phyloP scores from a whole-genome alignment of 345 rosid genomes.

The Psidium guajava region DNA sequence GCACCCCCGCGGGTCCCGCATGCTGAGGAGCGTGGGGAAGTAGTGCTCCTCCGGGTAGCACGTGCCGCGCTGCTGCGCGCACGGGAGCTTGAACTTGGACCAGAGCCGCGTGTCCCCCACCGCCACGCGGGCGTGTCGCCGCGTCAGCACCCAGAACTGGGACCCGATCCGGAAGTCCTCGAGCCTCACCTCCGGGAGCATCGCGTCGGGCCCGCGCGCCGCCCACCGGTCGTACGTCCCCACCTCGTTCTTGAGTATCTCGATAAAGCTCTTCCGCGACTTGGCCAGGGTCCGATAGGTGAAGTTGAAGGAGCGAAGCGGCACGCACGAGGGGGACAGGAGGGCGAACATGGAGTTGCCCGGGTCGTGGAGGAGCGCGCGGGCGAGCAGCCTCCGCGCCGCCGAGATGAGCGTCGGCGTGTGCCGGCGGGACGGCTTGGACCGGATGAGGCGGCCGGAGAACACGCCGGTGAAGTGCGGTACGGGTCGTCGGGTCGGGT shows the following conservation, averaged over 20 bases:
- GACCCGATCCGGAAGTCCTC: slow-evolving; percentile 77
- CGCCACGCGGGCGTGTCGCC: slow-evolving; percentile 56
- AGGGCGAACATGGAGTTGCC: slow-evolving; percentile 56
- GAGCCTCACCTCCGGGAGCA: slow-evolving; percentile 61
- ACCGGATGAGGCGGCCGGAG: slow-evolving; percentile 34
- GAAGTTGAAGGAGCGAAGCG: slow-evolving; percentile 55
- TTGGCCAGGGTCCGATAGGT: slow-evolving; percentile 21
- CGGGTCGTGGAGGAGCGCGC: slow-evolving; percentile 56
- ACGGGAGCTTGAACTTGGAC: slow-evolving; percentile 51
- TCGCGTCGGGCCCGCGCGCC: slow-evolving; percentile 59
- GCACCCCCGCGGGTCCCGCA: slow-evolving; percentile 45
- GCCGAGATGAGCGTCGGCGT: slow-evolving; percentile 62
- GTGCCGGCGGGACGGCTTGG: slow-evolving; percentile 33
- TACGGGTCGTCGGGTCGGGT: slow-evolving; percentile 34
- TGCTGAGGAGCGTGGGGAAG: slow-evolving; percentile 61
- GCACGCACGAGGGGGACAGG: slow-evolving; percentile 62
- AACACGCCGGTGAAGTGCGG: slow-evolving; percentile 52
- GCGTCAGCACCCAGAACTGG: slow-evolving; percentile 72
- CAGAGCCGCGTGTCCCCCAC: slow-evolving; percentile 47
- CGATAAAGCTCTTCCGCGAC: slow-evolving; percentile 58
- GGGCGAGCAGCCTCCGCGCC: slow-evolving; percentile 58
- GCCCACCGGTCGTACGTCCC: slow-evolving; percentile 61
- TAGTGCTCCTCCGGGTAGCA: slow-evolving; percentile 75
- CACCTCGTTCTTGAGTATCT: slow-evolving; percentile 42
- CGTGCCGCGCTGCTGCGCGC: slow-evolving; percentile 27